Base-by-base conservation (phyloP, 164 flowering plant genomes). In the Magnolia sinica region DNA sequence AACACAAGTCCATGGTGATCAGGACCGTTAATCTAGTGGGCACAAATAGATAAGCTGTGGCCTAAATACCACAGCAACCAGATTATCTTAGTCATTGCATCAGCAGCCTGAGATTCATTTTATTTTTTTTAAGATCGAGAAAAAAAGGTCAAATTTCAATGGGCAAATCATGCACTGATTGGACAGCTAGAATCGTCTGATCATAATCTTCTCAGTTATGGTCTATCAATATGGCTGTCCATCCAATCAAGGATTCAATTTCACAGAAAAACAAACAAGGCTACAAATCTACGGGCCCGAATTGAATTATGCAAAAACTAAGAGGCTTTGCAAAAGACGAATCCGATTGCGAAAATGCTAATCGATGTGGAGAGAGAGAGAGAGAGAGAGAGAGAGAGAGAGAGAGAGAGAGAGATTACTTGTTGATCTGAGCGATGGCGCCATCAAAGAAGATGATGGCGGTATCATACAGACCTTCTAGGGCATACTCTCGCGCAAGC, bases 351-450 rank as follows among this genome's bases (percentile, higher is more conserved):
- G 27, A 68, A 37, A 29, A 31, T 9, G 73, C 61, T 6, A 8
- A 70, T 22, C 4, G 45, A 8, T 70, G 58, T 10, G 49, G 18
- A 68, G 9, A 19, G 50, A 2, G 14, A 63, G 66, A 63, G 24
- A 64, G 67, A 64, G 27, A 64, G 66, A 64, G 66, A 64, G 66
- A 64, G 66, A 64, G 66, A n/a, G 66, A 64, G 66, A 64, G 66
- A 64, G 66, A 64, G 66, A 64, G 66, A 18, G 66, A 9, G 20
- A 71, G 61, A 16, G 18, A 16, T 52, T 87, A 96, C 99, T 91
- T 94, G 89, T 96, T 94, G 89, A 96, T 91, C 89, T 96, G 98
- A 74, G 99, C 98, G 83, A 96, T 86, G 83, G 94, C 97, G 75
- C 98, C 99, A 79, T 96, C 99, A 80, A 96, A 96, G 94, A 94